Evolutionary conservation across 2,329 filamentous ascomycete species (phyloP).

Genomic region (Colletotrichum scovillei): DNA sequence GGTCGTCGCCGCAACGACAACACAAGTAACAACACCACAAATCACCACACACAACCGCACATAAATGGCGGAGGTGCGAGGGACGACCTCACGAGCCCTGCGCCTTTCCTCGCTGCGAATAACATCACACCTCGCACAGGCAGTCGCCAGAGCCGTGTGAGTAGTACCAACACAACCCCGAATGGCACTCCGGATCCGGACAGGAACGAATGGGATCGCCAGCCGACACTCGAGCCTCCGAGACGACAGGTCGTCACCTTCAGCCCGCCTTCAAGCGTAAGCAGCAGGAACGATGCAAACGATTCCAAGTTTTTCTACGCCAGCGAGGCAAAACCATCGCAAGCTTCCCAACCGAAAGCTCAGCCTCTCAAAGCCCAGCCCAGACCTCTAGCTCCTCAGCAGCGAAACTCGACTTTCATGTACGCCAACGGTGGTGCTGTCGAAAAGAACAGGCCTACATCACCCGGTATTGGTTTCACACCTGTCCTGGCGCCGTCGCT

Average conservation of each 20-base stretch:
- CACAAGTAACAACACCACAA: constrained; percentile 25
- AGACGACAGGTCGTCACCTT: constrained; percentile 52
- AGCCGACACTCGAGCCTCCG: constrained; percentile 42
- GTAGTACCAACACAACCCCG: constrained; percentile 76
- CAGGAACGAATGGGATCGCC: constrained; percentile 57
- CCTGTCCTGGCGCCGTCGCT: constrained; percentile 39
- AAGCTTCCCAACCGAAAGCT: constrained; percentile 23
- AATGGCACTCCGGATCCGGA: constrained; percentile 67
- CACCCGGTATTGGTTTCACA: constrained; percentile 37
- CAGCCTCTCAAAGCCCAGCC: constrained; percentile 37
- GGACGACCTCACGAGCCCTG: constrained; percentile 65
- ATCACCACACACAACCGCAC: constrained; percentile 42
- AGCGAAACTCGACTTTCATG: constrained; percentile 65
- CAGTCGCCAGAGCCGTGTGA: constrained; percentile 75
- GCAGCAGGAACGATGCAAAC: constrained; percentile 42
- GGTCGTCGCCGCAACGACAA: constrained; percentile 40
- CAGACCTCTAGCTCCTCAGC: constrained; percentile 49
- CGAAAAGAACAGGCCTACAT: constrained; percentile 48
- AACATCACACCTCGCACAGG: constrained; percentile 86
- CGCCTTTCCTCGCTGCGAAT: constrained; percentile 63
- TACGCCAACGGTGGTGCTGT: constrained; percentile 64
- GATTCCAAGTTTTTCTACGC: constrained; percentile 92
- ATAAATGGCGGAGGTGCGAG: constrained; percentile 40
- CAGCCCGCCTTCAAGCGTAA: constrained; percentile 49
- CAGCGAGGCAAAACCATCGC: constrained; percentile 71